phyloP scores from a whole-genome alignment of 163 green algal species.

The Chlamydomonas reinhardtii region DNA sequence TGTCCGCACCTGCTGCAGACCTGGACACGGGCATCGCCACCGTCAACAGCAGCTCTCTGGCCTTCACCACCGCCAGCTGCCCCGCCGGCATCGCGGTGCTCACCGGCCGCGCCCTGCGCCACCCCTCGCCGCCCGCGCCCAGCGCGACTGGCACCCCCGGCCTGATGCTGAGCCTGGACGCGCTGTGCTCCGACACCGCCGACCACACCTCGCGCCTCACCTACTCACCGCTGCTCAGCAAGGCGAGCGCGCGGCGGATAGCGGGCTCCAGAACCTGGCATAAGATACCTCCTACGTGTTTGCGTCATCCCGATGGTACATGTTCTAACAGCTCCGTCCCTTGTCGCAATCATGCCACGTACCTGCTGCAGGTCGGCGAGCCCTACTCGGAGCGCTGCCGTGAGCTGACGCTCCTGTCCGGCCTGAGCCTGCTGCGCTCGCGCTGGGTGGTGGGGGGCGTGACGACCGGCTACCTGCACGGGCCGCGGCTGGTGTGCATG shows the following conservation, averaged over 20 bases:
- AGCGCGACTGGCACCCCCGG: too few relatives aligned
- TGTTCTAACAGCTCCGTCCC: too few relatives aligned
- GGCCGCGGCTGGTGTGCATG: neutral
- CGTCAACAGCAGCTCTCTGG: neutral
- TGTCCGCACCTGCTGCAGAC: too few relatives aligned
- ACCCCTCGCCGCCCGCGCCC: neutral
- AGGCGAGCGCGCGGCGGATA: neutral
- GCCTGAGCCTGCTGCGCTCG: neutral
- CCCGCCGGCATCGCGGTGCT: neutral
- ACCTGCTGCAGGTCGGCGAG: neutral
- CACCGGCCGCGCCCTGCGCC: too few relatives aligned
- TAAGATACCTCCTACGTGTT: too few relatives aligned
- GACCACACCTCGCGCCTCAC: neutral
- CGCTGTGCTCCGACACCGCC: neutral
- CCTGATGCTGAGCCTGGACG: neutral
- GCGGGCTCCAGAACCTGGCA: too few relatives aligned
- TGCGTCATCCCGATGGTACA: too few relatives aligned
- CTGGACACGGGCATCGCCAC: neutral
- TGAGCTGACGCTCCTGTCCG: neutral
- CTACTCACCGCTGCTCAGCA: neutral
- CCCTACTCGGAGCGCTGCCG: neutral
- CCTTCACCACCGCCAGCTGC: neutral
- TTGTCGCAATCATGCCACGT: too few relatives aligned
- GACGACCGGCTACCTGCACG: neutral
- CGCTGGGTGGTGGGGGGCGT: neutral